These are phyloP conservation scores for Psilocybe cyanescens DNA, from an alignment of 768 basidiomycete species.

Conservation along the genomic window DNA sequence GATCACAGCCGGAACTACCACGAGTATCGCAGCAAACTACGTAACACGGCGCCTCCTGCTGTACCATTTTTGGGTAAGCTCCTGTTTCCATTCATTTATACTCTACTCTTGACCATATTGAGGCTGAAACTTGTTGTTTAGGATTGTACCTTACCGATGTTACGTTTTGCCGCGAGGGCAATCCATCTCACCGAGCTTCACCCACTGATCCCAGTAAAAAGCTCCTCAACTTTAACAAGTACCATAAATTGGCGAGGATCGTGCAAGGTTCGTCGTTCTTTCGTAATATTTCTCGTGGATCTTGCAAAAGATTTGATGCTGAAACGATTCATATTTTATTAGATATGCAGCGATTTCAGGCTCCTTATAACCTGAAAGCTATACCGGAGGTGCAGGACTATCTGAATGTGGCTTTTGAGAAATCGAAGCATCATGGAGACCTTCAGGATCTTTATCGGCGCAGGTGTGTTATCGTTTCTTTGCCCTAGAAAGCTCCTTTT, in stretches of 20 bases:
- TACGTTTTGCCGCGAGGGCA: slow-evolving; percentile 96
- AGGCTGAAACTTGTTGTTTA: slow-evolving; percentile 25
- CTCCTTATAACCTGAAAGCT: slow-evolving; percentile 82
- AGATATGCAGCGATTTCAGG: slow-evolving; percentile 95
- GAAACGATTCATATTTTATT: no score
- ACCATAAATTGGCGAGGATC: slow-evolving; percentile 87
- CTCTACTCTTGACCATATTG: no score
- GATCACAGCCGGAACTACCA: slow-evolving; percentile 91
- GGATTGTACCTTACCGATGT: slow-evolving; percentile 90
- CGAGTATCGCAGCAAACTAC: slow-evolving; percentile 87
- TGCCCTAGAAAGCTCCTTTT: background rate
- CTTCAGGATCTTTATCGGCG: slow-evolving; percentile 85
- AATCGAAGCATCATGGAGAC: slow-evolving; percentile 77
- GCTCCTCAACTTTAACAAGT: slow-evolving; percentile 96
- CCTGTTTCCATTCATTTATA: background rate
- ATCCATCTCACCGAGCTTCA: slow-evolving; percentile 82
- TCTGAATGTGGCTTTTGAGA: slow-evolving; percentile 73
- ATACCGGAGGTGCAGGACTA: slow-evolving; percentile 90
- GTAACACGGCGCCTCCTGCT: slow-evolving; percentile 89
- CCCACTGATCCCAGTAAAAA: slow-evolving; percentile 76
- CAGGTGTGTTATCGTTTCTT: slow-evolving; percentile 51
- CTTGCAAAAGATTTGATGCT: no score
- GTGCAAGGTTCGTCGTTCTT: slow-evolving; percentile 59
- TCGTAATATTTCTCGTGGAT: background rate
- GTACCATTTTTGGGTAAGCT: slow-evolving; percentile 91